Evolutionary conservation across 2,329 filamentous ascomycete species (phyloP).

Genomic region (Talaromyces sp.): DNA sequence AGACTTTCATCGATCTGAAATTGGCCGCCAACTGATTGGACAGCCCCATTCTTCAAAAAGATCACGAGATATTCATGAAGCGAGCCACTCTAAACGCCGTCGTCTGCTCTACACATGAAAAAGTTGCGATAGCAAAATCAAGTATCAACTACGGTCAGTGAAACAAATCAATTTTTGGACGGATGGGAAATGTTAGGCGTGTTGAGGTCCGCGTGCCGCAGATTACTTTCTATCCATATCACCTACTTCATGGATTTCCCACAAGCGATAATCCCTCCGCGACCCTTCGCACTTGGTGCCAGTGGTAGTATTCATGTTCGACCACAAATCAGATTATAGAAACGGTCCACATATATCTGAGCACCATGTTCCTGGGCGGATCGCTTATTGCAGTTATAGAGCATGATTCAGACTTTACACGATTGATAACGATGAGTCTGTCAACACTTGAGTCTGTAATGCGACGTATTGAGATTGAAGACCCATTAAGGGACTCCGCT

Average conservation of each 20-base stretch:
- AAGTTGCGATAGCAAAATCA: background rate
- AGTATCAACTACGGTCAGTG: background rate
- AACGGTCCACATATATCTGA: no score
- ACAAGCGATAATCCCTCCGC: background rate
- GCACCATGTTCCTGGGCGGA: no score
- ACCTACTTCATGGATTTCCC: background rate
- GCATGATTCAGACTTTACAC: no score
- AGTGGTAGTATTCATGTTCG: background rate
- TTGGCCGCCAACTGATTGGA: constrained; percentile 3
- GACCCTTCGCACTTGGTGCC: background rate
- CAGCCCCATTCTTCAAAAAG: constrained; percentile 4
- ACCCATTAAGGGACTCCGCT: no score
- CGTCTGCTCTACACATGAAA: constrained; percentile 11
- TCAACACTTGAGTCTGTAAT: no score
- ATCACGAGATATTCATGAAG: background rate
- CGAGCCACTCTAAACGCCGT: background rate
- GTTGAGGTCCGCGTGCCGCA: no score
- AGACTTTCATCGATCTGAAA: constrained; percentile 22
- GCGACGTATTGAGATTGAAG: no score
- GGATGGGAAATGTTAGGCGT: constrained; percentile 3
- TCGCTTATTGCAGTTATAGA: no score
- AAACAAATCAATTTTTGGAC: no score
- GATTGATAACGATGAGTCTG: no score
- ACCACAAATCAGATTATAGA: no score
- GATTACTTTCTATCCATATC: background rate